These are phyloP conservation scores for Podospora sp. DNA, from an alignment of 495 filamentous ascomycete genomes.

Conservation along the genomic window DNA sequence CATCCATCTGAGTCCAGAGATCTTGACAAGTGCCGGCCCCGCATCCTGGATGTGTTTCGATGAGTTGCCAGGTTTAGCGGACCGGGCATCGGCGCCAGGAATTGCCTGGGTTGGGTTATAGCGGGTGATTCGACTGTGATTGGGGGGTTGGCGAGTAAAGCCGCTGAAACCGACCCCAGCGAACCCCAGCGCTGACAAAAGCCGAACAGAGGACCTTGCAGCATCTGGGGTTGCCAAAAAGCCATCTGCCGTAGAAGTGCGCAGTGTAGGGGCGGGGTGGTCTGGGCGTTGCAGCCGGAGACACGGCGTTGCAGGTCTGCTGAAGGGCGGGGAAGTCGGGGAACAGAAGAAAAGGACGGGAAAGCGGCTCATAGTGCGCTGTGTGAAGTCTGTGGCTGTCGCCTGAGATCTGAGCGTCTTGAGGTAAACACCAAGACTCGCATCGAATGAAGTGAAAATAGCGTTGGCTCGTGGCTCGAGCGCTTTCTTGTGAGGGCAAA, in stretches of 20 bases:
- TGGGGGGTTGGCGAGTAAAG: not conserved
- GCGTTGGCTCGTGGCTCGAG: not conserved
- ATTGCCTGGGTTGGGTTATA: constrained; percentile 2
- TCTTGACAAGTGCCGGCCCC: not conserved
- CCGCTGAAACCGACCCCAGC: not conserved
- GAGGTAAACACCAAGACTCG: not conserved
- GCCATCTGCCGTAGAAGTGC: not conserved
- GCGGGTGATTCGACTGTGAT: not conserved
- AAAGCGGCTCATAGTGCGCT: no score
- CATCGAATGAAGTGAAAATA: not conserved
- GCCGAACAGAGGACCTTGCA: not conserved
- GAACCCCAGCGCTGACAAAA: not conserved
- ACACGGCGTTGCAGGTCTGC: not conserved
- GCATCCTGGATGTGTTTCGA: not conserved
- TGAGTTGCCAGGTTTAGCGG: not conserved
- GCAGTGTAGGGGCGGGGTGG: not conserved
- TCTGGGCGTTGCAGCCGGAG: not conserved
- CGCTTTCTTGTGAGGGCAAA: not conserved
- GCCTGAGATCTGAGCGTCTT: not conserved
- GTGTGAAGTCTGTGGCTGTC: not conserved
- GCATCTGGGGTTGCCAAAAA: not conserved
- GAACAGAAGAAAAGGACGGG: no score
- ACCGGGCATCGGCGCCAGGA: constrained; percentile 2
- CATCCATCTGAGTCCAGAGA: constrained; percentile 1
- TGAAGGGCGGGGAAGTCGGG: not conserved